Conservation (phyloP, 169 alveolate species). For the Eimeria brunetti region DNA sequence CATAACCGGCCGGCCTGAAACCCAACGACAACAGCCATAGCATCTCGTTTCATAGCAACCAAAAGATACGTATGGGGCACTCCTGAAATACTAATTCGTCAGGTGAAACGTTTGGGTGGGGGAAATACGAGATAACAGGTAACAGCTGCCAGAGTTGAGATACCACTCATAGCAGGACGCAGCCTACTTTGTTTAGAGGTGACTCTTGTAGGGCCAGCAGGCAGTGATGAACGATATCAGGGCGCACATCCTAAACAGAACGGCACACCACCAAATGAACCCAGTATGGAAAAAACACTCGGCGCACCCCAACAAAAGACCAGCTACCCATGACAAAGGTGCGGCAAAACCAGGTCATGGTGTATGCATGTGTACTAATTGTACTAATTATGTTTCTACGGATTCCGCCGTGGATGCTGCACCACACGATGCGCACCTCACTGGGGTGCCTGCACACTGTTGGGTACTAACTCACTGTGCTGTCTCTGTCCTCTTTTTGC, state of each 20-base stretch:
- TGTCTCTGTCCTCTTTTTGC: conserved; percentile 26
- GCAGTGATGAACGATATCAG: conserved; percentile 90
- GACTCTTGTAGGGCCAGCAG: conserved; percentile 86
- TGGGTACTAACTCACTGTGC: conserved; percentile 10
- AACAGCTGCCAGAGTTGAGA: background rate
- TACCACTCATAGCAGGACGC: background rate
- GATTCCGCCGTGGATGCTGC: background rate
- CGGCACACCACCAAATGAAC: background rate
- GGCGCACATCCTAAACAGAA: conserved; percentile 86
- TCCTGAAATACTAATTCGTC: background rate
- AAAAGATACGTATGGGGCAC: background rate
- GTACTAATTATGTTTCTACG: background rate
- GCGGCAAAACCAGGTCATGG: background rate
- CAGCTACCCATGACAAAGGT: background rate
- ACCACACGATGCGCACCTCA: background rate
- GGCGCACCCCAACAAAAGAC: background rate
- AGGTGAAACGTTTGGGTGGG: background rate
- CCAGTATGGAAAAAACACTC: background rate
- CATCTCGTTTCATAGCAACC: background rate
- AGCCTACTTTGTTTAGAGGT: conserved; percentile 85
- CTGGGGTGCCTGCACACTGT: background rate
- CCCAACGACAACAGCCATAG: background rate
- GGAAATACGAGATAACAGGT: background rate
- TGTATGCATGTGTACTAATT: background rate
- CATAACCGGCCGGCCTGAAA: conserved; percentile 85